Conservation (phyloP, 2,329 filamentous ascomycete genomes). For the Amauroascus verrucosus region DNA sequence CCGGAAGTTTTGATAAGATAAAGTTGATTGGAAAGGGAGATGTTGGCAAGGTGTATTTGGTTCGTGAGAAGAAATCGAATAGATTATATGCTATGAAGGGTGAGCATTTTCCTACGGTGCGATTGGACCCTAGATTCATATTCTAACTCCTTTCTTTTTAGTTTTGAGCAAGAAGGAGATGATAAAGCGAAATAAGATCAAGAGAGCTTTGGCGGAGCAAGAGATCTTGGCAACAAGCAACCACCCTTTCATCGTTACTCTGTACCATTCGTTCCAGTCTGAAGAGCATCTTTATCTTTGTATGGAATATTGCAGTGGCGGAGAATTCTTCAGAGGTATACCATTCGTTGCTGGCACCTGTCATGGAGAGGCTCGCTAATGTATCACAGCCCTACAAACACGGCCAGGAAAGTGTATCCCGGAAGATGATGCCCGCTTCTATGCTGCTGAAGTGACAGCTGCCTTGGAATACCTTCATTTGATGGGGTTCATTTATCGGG, state of each 20-base stretch:
- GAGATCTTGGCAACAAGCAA: conserved; percentile 98
- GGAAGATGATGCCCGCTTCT: conserved; percentile 93
- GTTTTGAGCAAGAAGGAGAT: conserved; percentile 99
- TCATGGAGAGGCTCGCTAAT: conserved; percentile 9
- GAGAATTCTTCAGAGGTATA: conserved; percentile 80
- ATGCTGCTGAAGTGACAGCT: conserved; percentile 93
- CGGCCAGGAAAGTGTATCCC: conserved; percentile 94
- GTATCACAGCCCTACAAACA: conserved; percentile 66
- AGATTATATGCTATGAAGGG: conserved; percentile 98
- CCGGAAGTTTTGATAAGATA: conserved; percentile 96
- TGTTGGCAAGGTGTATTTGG: conserved; percentile 95
- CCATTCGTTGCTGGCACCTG: background rate
- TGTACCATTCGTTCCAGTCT: conserved; percentile 98
- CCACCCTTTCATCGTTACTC: conserved; percentile 94
- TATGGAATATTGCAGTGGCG: conserved; percentile 99
- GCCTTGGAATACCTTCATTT: conserved; percentile 93
- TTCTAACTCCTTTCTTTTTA: conserved; percentile 34
- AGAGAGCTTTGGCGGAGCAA: conserved; percentile 91
- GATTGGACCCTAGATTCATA: background rate
- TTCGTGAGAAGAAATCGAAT: conserved; percentile 94
- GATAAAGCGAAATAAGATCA: conserved; percentile 99
- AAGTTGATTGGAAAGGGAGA: conserved; percentile 98
- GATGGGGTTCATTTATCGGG: conserved; percentile 98
- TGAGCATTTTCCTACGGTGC: conserved; percentile 30
- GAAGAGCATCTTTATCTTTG: conserved; percentile 98